Conservation (phyloP, 495 filamentous ascomycete species). For the Pseudotulostoma volvatum region DNA sequence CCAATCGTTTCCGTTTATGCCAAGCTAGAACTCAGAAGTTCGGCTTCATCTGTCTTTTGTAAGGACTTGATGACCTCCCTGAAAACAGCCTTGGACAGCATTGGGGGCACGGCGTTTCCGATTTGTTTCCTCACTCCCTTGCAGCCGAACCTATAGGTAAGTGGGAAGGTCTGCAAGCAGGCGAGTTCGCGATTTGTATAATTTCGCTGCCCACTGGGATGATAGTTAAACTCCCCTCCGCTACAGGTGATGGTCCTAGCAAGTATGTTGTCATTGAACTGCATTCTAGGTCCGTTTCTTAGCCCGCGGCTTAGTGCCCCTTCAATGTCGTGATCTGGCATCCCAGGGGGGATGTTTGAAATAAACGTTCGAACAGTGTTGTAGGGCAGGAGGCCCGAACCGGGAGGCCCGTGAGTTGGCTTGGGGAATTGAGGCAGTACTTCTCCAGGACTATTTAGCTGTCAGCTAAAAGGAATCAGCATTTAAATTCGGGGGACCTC, state of each 20-base stretch:
- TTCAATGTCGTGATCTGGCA: constrained; percentile 31
- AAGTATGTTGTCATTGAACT: constrained; percentile 32
- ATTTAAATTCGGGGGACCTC: constrained; percentile 5
- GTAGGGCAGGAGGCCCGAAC: constrained; percentile 15
- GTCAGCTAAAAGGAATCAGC: constrained; percentile 9
- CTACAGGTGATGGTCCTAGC: constrained; percentile 50
- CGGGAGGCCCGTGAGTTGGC: constrained; percentile 39
- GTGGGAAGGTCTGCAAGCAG: constrained; percentile 58
- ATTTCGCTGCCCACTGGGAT: constrained; percentile 48
- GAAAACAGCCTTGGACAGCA: constrained; percentile 43
- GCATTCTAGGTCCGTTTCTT: constrained; percentile 2
- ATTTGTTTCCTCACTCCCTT: constrained; percentile 47
- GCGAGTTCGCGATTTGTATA: constrained; percentile 65
- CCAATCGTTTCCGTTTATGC: too few relatives aligned
- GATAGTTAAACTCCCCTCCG: constrained; percentile 49
- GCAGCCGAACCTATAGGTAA: constrained; percentile 39
- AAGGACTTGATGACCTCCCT: constrained; percentile 39
- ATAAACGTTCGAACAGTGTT: constrained; percentile 34
- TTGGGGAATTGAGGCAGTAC: constrained; percentile 50
- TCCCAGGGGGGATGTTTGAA: constrained; percentile 20
- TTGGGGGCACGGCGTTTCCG: constrained; percentile 73
- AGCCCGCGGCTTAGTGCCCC: constrained; percentile 9
- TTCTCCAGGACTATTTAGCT: constrained; percentile 47
- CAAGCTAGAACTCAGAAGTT: constrained; percentile 5
- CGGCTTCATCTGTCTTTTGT: constrained; percentile 35